Percentiles rank a stretch among this genome's conserved stretches.
Evolutionary conservation across 495 filamentous ascomycete species (phyloP).

Genomic region (Corynascus novoguineensis): DNA sequence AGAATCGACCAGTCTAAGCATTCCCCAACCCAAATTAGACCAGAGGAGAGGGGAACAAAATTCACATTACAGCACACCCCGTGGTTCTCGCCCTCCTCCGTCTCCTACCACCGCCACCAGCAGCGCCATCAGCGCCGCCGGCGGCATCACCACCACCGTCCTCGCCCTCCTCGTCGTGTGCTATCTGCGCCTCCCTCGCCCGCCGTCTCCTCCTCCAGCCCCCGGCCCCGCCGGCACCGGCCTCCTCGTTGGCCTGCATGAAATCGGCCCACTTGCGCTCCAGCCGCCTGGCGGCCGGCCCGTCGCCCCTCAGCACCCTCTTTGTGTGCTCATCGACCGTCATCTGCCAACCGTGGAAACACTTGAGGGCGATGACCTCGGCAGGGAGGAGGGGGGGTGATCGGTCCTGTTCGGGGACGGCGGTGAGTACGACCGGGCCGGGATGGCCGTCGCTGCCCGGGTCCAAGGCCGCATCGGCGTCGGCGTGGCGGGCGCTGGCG

Average conservation of each 20-base stretch:
- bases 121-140: constrained; percentile 34
- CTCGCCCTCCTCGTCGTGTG: constrained; percentile 71
- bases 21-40: neutral
- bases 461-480: neutral
- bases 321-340: constrained; percentile 90
- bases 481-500: neutral
- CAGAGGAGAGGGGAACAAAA: neutral
- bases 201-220: constrained; percentile 63
- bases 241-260: constrained; percentile 88
- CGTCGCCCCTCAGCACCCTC: constrained; percentile 70
- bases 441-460: too few species aligned
- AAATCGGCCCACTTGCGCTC: constrained; percentile 91
- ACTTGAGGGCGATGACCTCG: constrained; percentile 80
- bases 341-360: constrained; percentile 91
- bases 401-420: neutral
- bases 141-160: constrained; percentile 45
- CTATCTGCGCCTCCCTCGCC: constrained; percentile 67
- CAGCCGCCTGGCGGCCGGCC: constrained; percentile 61
- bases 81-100: constrained; percentile 53
- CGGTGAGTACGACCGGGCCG: too few species aligned
- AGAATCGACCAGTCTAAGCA: neutral
- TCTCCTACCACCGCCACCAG: constrained; percentile 12
- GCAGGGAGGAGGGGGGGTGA: constrained; percentile 21
- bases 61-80: constrained; percentile 53
- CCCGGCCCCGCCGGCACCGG: constrained; percentile 55